These are phyloP conservation scores for Russula dissimulans DNA, from an alignment of 768 basidiomycete species.

Conservation along the genomic window DNA sequence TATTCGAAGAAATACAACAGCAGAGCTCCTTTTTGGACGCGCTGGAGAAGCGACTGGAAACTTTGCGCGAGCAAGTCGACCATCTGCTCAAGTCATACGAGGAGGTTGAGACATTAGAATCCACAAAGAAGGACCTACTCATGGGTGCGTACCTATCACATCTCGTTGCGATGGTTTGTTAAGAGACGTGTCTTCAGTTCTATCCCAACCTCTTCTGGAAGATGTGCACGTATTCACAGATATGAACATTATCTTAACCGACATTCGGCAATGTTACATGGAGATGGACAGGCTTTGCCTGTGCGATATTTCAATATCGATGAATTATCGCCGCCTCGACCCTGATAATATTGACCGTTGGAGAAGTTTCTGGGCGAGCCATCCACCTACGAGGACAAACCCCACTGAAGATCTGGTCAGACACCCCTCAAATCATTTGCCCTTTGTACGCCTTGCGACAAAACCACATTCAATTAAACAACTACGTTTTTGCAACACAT, in stretches of 20 bases:
- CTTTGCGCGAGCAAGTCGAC: neutral
- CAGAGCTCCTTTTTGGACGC: neutral
- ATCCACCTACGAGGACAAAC: too few species aligned
- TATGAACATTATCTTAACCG: neutral
- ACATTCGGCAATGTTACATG: neutral
- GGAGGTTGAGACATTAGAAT: neutral
- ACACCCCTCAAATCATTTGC: too few species aligned
- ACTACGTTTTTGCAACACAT: too few species aligned
- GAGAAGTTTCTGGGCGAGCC: neutral
- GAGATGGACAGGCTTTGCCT: neutral
- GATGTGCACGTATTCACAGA: neutral
- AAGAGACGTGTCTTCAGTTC: neutral
- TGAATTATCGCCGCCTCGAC: neutral
- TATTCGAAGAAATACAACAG: neutral
- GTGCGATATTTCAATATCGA: neutral
- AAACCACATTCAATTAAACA: too few species aligned
- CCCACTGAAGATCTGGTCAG: too few species aligned
- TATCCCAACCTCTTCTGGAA: neutral
- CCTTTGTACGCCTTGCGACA: too few species aligned
- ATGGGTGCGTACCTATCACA: neutral
- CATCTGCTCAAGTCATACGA: neutral
- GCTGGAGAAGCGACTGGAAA: neutral
- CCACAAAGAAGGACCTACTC: neutral
- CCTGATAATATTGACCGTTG: neutral
- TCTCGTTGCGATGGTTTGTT: neutral